phyloP scores from a whole-genome alignment of 2,329 filamentous ascomycete genomes.

The Juglanconis juglandina region DNA sequence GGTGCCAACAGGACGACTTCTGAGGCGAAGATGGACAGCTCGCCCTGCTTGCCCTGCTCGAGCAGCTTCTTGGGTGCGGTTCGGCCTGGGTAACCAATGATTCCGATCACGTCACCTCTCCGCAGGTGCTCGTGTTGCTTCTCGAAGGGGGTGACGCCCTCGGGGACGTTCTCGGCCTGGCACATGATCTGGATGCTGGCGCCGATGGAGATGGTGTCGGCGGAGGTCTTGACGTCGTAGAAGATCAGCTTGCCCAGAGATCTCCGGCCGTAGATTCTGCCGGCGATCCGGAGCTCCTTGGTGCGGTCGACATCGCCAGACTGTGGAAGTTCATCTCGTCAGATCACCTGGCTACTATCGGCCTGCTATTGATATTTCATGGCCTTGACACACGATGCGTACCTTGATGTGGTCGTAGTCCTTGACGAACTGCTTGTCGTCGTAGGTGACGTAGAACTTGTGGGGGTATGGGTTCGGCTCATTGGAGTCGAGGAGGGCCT shows the following conservation, averaged over 20 bases:
- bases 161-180: constrained; percentile 73
- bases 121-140: constrained; percentile 86
- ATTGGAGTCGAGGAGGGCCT: constrained; percentile 69
- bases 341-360: not conserved
- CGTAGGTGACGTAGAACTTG: constrained; percentile 84
- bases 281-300: constrained; percentile 72
- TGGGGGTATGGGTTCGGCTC: constrained; percentile 86
- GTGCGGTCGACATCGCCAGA: constrained; percentile 81
- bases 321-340: constrained; percentile 34
- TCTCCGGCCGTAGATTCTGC: constrained; percentile 86
- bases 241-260: constrained; percentile 84
- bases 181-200: constrained; percentile 87
- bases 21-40: constrained; percentile 88
- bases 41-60: constrained; percentile 72
- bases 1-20: constrained; percentile 84
- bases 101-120: constrained; percentile 88
- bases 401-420: constrained; percentile 65
- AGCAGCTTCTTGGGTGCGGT: constrained; percentile 90
- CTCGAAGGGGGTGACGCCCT: constrained; percentile 67
- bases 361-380: not conserved
- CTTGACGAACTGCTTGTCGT: constrained; percentile 74
- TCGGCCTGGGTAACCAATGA: constrained; percentile 77
- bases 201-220: constrained; percentile 56
- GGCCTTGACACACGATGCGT: not conserved
- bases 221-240: constrained; percentile 72